phyloP scores from a whole-genome alignment of 768 basidiomycete genomes.

The Boletus pseudo-olivaceus region DNA sequence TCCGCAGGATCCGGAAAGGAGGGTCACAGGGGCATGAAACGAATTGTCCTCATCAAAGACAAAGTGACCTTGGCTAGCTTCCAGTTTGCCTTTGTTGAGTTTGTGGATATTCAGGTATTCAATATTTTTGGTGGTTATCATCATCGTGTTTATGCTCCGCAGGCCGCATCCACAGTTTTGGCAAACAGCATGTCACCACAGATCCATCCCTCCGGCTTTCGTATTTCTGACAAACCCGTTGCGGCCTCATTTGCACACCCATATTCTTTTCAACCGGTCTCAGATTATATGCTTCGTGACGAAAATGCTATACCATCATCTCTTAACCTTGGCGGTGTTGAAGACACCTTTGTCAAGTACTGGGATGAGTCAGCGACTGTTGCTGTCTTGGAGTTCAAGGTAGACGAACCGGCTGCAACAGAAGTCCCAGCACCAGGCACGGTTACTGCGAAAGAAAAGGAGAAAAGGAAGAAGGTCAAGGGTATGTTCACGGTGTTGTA shows the following conservation, averaged over 20 bases:
- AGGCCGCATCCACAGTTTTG: conserved; percentile 83
- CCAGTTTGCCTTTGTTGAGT: conserved; percentile 94
- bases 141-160: conserved; percentile 9
- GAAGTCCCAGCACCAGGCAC: conserved; percentile 28
- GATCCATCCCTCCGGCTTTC: conserved; percentile 89
- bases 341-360: conserved; percentile 77
- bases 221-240: conserved; percentile 84
- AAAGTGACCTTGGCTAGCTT: conserved; percentile 83
- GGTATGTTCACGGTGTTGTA: conserved; percentile 31
- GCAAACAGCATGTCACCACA: conserved; percentile 84
- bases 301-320: conserved; percentile 74
- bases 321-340: conserved; percentile 62
- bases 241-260: conserved; percentile 92
- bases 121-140: background rate
- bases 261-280: conserved; percentile 81
- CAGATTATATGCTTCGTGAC: conserved; percentile 70
- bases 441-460: conserved; percentile 57
- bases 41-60: conserved; percentile 88
- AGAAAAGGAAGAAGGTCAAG: conserved; percentile 53
- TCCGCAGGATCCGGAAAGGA: conserved; percentile 77
- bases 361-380: conserved; percentile 88
- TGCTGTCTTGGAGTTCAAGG: conserved; percentile 75
- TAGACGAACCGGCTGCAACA: conserved; percentile 49
- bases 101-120: conserved; percentile 74
- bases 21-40: conserved; percentile 82